phyloP scores from a whole-genome alignment of 441 rosid species.

The Jatropha podagrica region DNA sequence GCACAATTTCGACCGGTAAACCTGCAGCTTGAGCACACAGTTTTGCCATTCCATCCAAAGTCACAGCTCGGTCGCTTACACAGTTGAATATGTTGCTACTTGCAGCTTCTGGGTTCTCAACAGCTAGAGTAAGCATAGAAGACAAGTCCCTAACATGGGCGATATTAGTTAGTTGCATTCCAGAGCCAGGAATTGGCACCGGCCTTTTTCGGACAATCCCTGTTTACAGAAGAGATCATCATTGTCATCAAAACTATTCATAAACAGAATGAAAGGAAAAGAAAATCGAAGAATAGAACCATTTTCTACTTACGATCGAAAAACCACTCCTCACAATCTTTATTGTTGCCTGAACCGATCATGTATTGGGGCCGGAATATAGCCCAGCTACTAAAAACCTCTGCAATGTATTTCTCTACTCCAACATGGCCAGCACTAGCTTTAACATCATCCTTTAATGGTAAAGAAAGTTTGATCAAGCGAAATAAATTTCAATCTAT shows the following conservation, averaged over 20 bases:
- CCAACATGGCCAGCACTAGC: constrained; percentile 76
- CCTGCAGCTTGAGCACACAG: constrained; percentile 94
- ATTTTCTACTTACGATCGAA: constrained; percentile 61
- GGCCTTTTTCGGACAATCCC: constrained; percentile 87
- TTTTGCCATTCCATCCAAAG: constrained; percentile 90
- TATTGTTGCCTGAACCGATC: constrained; percentile 96
- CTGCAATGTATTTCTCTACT: constrained; percentile 80
- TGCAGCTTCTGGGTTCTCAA: constrained; percentile 72
- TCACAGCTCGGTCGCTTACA: constrained; percentile 89
- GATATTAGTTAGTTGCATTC: constrained; percentile 85
- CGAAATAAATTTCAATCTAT: neutral
- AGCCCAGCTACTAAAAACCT: constrained; percentile 60
- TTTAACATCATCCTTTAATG: constrained; percentile 70
- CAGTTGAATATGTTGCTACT: constrained; percentile 71
- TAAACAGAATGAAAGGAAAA: neutral
- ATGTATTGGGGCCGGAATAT: constrained; percentile 87
- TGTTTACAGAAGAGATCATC: constrained; percentile 24
- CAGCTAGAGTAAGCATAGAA: constrained; percentile 79
- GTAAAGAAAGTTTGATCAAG: constrained; percentile 16
- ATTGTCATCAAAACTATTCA: neutral
- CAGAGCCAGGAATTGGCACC: constrained; percentile 88
- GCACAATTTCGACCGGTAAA: constrained; percentile 65
- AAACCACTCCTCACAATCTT: constrained; percentile 99
- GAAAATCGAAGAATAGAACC: neutral
- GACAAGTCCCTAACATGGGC: constrained; percentile 81